Evolutionary conservation across 163 green algal species (phyloP).

Genomic region (Coccomyxa subellipsoidea): DNA sequence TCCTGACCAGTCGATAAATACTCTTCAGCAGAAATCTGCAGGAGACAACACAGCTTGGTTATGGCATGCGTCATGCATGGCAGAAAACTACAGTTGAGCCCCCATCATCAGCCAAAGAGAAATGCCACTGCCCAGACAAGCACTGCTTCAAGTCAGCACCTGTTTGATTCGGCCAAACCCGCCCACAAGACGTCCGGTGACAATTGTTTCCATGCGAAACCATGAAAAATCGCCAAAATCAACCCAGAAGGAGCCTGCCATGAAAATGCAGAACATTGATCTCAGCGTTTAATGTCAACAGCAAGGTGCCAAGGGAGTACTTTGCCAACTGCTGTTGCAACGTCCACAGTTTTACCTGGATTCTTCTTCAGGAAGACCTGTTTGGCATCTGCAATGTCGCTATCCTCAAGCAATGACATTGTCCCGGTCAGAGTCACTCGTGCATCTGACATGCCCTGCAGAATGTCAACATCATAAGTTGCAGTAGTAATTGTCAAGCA

Average conservation of each 20-base stretch:
- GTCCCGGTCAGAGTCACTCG: slow-evolving; percentile 33
- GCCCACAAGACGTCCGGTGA: slow-evolving; percentile 8
- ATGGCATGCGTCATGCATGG: too few relatives aligned
- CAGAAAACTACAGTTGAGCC: too few relatives aligned
- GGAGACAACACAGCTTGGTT: background rate
- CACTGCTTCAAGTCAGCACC: background rate
- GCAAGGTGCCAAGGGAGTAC: background rate
- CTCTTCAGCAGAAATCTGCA: slow-evolving; percentile 18
- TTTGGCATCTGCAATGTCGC: slow-evolving; percentile 11
- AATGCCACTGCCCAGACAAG: too few relatives aligned
- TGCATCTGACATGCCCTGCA: slow-evolving; percentile 41
- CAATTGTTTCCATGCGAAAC: slow-evolving; percentile 9
- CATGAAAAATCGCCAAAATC: slow-evolving; percentile 20
- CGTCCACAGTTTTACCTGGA: slow-evolving; percentile 5
- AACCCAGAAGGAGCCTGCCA: slow-evolving; percentile 39
- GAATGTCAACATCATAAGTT: background rate
- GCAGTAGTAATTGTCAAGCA: background rate
- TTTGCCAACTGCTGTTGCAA: background rate
- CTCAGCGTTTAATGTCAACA: background rate
- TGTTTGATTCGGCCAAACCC: slow-evolving; percentile 15
- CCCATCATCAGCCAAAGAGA: too few relatives aligned
- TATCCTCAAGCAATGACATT: background rate
- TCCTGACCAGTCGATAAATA: slow-evolving; percentile 1
- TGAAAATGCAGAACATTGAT: background rate
- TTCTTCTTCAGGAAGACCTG: slow-evolving; percentile 29